Evolutionary conservation across 306 rosid genomes (phyloP).

Genomic region (Astragalus glycyphyllos): DNA sequence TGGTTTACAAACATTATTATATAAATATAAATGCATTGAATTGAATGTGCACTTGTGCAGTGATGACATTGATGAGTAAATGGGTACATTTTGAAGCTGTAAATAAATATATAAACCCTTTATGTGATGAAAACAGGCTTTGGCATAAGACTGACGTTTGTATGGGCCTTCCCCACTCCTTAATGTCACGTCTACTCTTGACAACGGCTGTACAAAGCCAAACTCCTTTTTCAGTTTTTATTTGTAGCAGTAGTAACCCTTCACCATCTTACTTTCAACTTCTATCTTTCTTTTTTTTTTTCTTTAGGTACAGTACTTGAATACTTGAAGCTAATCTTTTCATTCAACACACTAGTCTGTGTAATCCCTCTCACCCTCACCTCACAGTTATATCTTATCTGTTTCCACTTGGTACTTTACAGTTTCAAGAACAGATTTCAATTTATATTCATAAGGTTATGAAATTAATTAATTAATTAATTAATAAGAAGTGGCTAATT

Average conservation of each 20-base stretch:
- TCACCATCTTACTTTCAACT: constrained; percentile 44
- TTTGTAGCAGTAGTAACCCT: too few species aligned
- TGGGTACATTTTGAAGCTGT: constrained; percentile 43
- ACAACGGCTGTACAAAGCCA: constrained; percentile 52
- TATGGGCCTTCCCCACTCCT: constrained; percentile 59
- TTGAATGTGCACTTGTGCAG: constrained; percentile 53
- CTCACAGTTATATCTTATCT: constrained; percentile 30
- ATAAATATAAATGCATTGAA: constrained; percentile 10
- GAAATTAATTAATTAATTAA: background rate
- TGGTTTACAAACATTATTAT: background rate
- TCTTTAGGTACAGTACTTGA: constrained; percentile 51
- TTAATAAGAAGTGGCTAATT: background rate
- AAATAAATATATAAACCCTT: constrained; percentile 33
- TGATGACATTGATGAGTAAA: constrained; percentile 48
- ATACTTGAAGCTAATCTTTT: constrained; percentile 15
- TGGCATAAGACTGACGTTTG: constrained; percentile 48
- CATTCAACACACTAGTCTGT: background rate
- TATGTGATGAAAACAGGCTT: constrained; percentile 47
- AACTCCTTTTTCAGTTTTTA: constrained; percentile 42
- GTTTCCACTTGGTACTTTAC: constrained; percentile 42
- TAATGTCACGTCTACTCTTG: constrained; percentile 67
- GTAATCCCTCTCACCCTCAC: constrained; percentile 39
- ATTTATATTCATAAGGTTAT: constrained; percentile 1
- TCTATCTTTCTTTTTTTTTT: constrained; percentile 14
- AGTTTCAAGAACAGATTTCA: constrained; percentile 24